Evolutionary conservation across 441 rosid genomes (phyloP).

Genomic region (Melastoma candidum): DNA sequence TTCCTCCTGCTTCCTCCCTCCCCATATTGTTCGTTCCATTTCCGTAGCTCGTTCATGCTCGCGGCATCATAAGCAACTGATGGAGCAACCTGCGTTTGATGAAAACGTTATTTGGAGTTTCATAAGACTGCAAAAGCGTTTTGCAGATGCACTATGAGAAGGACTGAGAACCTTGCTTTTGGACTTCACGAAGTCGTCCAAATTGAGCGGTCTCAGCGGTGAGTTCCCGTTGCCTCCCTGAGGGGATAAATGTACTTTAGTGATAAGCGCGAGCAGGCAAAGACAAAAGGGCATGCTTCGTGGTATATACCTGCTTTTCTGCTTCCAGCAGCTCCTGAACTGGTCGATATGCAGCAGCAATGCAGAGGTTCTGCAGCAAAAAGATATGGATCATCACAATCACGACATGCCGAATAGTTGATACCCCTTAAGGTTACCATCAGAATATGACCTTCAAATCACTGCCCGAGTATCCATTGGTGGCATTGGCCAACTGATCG

Average conservation of each 20-base stretch:
- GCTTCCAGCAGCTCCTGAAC: slow-evolving; percentile 82
- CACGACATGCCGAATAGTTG: no score
- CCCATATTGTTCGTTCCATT: no score
- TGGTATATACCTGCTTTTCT: slow-evolving; percentile 45
- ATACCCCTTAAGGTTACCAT: background rate
- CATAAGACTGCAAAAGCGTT: no score
- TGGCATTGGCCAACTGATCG: slow-evolving; percentile 60
- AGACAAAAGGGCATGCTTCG: no score
- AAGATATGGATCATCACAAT: slow-evolving; percentile 3
- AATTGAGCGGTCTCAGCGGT: slow-evolving; percentile 41
- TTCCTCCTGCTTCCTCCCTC: no score
- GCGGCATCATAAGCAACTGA: no score
- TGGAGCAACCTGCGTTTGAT: no score
- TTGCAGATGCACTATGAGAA: no score
- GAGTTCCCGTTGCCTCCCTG: slow-evolving; percentile 33
- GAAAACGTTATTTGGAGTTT: no score
- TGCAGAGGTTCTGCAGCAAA: slow-evolving; percentile 69
- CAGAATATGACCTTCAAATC: slow-evolving; percentile 72
- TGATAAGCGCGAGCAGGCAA: background rate
- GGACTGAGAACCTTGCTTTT: slow-evolving; percentile 55
- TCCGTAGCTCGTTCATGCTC: no score
- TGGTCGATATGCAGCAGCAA: slow-evolving; percentile 91
- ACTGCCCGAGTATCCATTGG: slow-evolving; percentile 95
- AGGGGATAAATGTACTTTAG: background rate
- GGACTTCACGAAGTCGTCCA: slow-evolving; percentile 69